Evolutionary conservation across 345 rosid species (phyloP).

Genomic region (Erucastrum elatum): DNA sequence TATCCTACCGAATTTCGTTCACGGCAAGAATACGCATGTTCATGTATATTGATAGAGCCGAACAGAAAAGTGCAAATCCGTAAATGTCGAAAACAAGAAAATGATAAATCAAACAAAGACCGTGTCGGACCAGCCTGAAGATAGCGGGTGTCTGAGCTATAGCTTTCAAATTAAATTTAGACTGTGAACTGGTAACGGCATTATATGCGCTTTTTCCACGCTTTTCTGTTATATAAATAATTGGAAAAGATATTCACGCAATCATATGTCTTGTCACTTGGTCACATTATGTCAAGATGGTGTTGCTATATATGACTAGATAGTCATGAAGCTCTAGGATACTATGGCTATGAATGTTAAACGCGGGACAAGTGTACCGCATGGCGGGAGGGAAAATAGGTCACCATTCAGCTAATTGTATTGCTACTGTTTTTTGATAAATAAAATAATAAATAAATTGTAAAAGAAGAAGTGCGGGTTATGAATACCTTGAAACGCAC

Average conservation of each 20-base stretch:
- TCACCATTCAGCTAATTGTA: too few relatives aligned
- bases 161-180: slow-evolving; percentile 35
- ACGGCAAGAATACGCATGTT: not conserved
- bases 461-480: too few relatives aligned
- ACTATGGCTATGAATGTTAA: too few relatives aligned
- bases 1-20: slow-evolving; percentile 31
- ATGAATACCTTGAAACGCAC: too few relatives aligned
- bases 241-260: slow-evolving; percentile 5
- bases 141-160: slow-evolving; percentile 26
- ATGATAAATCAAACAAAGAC: slow-evolving; percentile 22
- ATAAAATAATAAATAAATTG: too few relatives aligned
- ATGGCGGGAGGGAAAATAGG: too few relatives aligned
- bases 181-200: slow-evolving; percentile 19
- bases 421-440: too few relatives aligned
- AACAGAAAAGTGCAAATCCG: slow-evolving; percentile 23
- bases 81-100: slow-evolving; percentile 8
- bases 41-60: slow-evolving; percentile 11
- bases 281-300: slow-evolving; percentile 26
- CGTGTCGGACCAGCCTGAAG: slow-evolving; percentile 33
- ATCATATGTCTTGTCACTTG: slow-evolving; percentile 32
- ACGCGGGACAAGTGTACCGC: too few relatives aligned
- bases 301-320: not conserved
- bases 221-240: slow-evolving; percentile 11
- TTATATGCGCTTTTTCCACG: not conserved
- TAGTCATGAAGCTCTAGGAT: not conserved